Base-by-base conservation (phyloP, 441 rosid species). In the Macaranga tanarius region DNA sequence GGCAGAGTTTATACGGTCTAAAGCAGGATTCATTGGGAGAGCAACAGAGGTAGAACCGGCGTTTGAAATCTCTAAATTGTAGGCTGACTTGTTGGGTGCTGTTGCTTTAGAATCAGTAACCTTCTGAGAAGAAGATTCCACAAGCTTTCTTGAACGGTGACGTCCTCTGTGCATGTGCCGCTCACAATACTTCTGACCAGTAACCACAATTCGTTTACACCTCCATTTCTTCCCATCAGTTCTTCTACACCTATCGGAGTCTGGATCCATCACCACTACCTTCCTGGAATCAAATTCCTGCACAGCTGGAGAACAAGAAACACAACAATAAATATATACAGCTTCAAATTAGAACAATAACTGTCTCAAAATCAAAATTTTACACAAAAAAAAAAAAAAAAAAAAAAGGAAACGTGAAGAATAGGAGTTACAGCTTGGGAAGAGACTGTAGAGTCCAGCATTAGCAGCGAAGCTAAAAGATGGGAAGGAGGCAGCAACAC, bases 151-250 rank as follows among this genome's bases (percentile, higher is more conserved):
- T 89, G 96, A 90, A 87, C 88, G 86, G 70, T 77, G 79, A 57
- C 93, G 83, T 67, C 97, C 96, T 78, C 93, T 84, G 68, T 92
- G 87, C 80, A 87, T 82, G 76, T 88, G 96, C 76, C 82, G 83
- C 72, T 87, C 87, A 73, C 97, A 89, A 69, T 92, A 90, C 79
- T 92, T 90, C 58, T 85, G 83, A 69, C 73, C 73, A 11, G 82
- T 77, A 74, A 92, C 75, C 66, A 87, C 92, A 31, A 44, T 58
- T 67, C 75, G 86, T 52, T 83, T 56, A 77, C 96, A 90, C 76
- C 92, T 73, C 95, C 98, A 90, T 84, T 89, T 92, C 80, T 88
- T 90, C 66, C 96, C 96, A 79, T 92, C 93, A 47, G 98, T 92
- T 83, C 98, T 88, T 76, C 92, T 77, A 75, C 95, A 90, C 83